Evolutionary conservation across 441 rosid genomes (phyloP).

Genomic region (Populus hybrid): DNA sequence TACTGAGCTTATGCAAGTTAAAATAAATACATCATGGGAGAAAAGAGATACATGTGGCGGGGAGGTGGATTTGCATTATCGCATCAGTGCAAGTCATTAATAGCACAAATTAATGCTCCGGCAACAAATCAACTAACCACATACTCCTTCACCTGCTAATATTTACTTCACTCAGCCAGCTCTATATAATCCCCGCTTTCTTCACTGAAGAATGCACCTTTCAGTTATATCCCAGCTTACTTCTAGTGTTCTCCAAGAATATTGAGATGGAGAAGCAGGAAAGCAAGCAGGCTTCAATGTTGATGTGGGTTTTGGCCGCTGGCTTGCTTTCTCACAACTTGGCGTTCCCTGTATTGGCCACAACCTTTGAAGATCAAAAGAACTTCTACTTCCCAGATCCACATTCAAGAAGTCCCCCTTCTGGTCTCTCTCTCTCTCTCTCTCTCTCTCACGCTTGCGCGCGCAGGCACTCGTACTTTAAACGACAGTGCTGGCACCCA

Average conservation of each 20-base stretch:
- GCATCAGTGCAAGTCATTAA: constrained; percentile 5
- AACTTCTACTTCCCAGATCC: constrained; percentile 27
- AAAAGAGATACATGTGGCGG: no score
- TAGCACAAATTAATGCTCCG: constrained; percentile 14
- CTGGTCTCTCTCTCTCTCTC: constrained; percentile 9
- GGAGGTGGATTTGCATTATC: not conserved
- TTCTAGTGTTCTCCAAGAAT: not conserved
- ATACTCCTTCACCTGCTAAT: constrained; percentile 16
- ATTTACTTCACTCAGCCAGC: constrained; percentile 17
- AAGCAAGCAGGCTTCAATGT: constrained; percentile 7
- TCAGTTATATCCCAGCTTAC: not conserved
- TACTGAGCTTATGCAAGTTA: no score
- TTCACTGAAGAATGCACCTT: not conserved
- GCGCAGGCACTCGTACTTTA: not conserved
- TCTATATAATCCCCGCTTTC: constrained; percentile 5
- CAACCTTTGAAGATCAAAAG: constrained; percentile 19
- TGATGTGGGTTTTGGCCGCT: constrained; percentile 6
- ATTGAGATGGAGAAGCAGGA: constrained; percentile 9
- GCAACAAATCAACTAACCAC: constrained; percentile 27
- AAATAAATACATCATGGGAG: not conserved
- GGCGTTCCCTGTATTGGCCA: constrained; percentile 11
- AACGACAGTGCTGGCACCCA: not conserved
- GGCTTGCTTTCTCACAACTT: constrained; percentile 22
- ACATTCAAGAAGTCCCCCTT: constrained; percentile 17
- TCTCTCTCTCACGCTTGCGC: not conserved